These are phyloP conservation scores for Carex scoparia DNA, from an alignment of 176 grass and related monocot species.

Conservation along the genomic window DNA sequence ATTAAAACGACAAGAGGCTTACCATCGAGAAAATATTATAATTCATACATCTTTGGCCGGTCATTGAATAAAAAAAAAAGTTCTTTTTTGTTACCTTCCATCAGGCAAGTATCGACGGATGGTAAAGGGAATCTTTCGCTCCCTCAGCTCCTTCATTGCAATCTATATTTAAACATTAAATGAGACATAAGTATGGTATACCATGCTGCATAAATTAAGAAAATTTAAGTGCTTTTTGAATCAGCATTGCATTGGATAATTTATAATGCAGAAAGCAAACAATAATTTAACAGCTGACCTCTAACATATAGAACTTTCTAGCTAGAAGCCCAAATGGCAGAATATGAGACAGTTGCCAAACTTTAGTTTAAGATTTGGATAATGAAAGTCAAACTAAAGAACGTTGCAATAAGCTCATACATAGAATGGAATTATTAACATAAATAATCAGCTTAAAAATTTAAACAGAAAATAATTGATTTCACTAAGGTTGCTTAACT, in stretches of 20 bases:
- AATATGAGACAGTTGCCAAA: not conserved
- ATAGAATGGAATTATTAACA: not conserved
- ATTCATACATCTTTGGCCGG: not conserved
- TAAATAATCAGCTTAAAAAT: not conserved
- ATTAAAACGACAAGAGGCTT: too few species aligned
- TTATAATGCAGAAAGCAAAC: not conserved
- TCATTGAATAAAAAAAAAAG: not conserved
- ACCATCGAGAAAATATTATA: not conserved
- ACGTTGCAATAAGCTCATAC: not conserved
- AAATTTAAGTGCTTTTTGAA: not conserved
- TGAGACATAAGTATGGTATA: not conserved
- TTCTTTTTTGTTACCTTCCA: constrained; percentile 47
- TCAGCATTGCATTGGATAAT: not conserved
- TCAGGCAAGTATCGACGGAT: constrained; percentile 80
- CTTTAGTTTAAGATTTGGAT: too few species aligned
- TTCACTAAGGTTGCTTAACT: not conserved
- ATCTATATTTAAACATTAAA: constrained; percentile 39
- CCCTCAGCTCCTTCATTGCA: constrained; percentile 80
- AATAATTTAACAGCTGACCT: not conserved
- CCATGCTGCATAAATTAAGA: not conserved
- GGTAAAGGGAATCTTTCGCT: constrained; percentile 84
- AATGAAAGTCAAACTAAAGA: not conserved
- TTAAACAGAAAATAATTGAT: not conserved
- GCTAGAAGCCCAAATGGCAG: not conserved
- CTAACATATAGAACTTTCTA: not conserved